phyloP scores from a whole-genome alignment of 2,329 filamentous ascomycete species.

The Botrytis paeoniae region DNA sequence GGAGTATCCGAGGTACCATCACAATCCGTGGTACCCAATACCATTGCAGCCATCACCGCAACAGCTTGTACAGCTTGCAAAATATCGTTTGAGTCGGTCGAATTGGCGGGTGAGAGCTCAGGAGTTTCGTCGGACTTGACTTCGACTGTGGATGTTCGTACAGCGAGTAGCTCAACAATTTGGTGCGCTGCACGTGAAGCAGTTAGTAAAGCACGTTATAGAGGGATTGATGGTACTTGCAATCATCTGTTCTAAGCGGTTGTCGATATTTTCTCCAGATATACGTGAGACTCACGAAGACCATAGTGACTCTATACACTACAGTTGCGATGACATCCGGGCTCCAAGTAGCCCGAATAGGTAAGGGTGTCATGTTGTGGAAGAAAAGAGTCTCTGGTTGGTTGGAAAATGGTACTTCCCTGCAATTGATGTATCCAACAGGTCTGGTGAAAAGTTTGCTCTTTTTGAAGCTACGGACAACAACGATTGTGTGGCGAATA shows the following conservation, averaged over 20 bases:
- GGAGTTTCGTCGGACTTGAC: not conserved
- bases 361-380: not conserved
- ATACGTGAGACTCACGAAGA: conserved; percentile 17
- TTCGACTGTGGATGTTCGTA: not conserved
- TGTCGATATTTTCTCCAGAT: conserved; percentile 19
- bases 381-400: not conserved
- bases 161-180: not conserved
- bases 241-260: not conserved
- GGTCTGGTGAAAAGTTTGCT: not conserved
- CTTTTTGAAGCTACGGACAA: not conserved
- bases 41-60: not conserved
- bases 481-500: not conserved
- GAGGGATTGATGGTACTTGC: not conserved
- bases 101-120: not conserved
- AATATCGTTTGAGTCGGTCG: not conserved
- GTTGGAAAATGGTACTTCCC: no score
- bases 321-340: conserved; percentile 20
- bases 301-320: conserved; percentile 19
- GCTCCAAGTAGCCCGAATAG: not conserved
- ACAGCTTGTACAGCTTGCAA: not conserved
- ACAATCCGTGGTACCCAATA: not conserved
- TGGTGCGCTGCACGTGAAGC: not conserved
- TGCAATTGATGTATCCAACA: not conserved
- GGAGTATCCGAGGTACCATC: not conserved
- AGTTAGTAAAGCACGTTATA: not conserved